phyloP scores from a whole-genome alignment of 192 early-diverging fungal species.

The Coemansia sp. region DNA sequence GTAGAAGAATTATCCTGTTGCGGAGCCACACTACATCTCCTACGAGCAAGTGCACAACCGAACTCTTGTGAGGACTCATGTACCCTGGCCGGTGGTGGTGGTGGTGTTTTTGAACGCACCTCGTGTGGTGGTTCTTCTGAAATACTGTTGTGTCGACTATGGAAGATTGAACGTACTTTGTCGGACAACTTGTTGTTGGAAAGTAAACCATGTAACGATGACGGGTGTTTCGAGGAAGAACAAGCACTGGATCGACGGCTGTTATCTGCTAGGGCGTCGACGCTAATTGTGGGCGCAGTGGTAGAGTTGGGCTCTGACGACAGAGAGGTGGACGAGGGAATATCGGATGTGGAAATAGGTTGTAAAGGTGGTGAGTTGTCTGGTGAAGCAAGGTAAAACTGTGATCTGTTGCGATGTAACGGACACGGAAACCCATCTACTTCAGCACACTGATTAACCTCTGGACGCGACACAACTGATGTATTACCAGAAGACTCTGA shows the following conservation, averaged over 20 bases:
- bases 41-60: too few species aligned
- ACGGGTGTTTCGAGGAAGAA: slow-evolving; percentile 1
- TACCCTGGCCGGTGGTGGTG: background rate
- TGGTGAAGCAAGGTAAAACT: slow-evolving; percentile 47
- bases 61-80: background rate
- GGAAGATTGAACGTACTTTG: slow-evolving; percentile 46
- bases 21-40: too few species aligned
- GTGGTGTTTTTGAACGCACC: too few species aligned
- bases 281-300: background rate
- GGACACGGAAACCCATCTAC: slow-evolving; percentile 38
- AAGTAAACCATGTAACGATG: slow-evolving; percentile 22
- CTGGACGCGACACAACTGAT: background rate
- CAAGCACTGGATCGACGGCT: slow-evolving; percentile 10
- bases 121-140: too few species aligned
- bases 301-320: background rate
- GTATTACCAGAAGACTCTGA: background rate
- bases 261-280: background rate
- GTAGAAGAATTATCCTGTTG: too few species aligned
- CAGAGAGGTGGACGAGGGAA: background rate
- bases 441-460: slow-evolving; percentile 19
- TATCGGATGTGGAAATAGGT: slow-evolving; percentile 4
- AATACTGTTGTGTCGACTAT: slow-evolving; percentile 10
- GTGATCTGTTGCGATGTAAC: slow-evolving; percentile 29
- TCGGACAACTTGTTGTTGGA: slow-evolving; percentile 18
- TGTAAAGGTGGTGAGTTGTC: slow-evolving; percentile 29